phyloP scores from a whole-genome alignment of 2,329 filamentous ascomycete species.

The Cercospora sp. region DNA sequence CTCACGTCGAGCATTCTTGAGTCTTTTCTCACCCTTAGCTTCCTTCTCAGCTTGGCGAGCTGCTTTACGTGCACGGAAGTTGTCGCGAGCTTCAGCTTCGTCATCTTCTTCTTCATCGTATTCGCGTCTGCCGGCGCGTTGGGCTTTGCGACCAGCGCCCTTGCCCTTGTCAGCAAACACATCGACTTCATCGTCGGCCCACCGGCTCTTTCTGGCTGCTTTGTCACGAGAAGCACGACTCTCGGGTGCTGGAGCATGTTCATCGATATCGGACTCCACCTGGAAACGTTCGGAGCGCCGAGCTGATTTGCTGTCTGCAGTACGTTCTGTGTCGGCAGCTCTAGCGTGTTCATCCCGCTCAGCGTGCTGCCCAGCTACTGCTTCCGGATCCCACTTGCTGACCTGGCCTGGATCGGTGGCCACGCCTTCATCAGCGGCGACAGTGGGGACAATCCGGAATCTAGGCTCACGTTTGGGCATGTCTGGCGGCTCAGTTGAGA shows the following conservation, averaged over 20 bases:
- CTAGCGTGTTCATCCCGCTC: neutral
- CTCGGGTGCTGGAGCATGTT: conserved; percentile 2
- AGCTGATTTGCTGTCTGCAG: neutral
- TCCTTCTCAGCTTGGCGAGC: conserved; percentile 25
- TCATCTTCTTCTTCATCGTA: conserved; percentile 35
- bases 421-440: neutral
- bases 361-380: neutral
- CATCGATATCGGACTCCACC: conserved; percentile 6
- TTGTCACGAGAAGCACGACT: conserved; percentile 10
- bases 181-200: conserved; percentile 22
- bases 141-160: conserved; percentile 16
- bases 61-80: conserved; percentile 29
- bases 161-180: conserved; percentile 25
- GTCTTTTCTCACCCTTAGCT: conserved; percentile 27
- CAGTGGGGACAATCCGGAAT: neutral
- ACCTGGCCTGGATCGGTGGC: neutral
- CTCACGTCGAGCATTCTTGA: conserved; percentile 27
- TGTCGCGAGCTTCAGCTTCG: conserved; percentile 30
- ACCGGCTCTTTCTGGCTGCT: conserved; percentile 19
- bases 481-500: neutral
- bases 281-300: neutral
- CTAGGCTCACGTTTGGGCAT: conserved; percentile 5
- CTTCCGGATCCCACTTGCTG: neutral
- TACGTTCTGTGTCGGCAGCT: neutral
- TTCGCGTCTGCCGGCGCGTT: conserved; percentile 23